Evolutionary conservation across 306 rosid genomes (phyloP), one percentile per base, ranked within the genome.

Genomic region (Castanea mollissima): DNA sequence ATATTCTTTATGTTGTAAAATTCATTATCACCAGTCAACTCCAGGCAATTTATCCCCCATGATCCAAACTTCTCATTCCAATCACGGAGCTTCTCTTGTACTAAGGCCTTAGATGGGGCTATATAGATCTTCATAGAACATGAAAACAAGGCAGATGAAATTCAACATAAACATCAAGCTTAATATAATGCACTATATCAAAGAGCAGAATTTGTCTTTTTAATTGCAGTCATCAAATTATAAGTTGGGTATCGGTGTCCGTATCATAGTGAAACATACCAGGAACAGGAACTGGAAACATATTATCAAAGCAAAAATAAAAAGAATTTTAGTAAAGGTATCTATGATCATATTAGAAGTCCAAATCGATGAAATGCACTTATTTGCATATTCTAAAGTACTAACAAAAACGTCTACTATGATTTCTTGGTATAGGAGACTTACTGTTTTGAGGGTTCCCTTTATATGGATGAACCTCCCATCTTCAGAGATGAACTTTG

Each of bases 51-150:
- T 84, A 92, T 80, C 52, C 97, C 97, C 91, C 83, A 89, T 41
- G 90, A 79, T 31, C 90, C 94, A 55, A 90, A 91, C 84, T 91
- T 94, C 83, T 90, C 92, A 83, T 82, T 91, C 99, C 99, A 94
- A 71, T 89, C 95, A 68, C 97, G 97, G 79, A 94, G 86, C 78
- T 94, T 94, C 90, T 94, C 99, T 78, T 94, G 99, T 69, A 94
- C 95, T 84, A 94, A 88, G 74, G 99, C 99, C 91, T 94, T 94
- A 27, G 99, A 91, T 74, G 99, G 99, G 76, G 97, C 97, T 72
- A 91, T 77, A 71, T 94, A 94, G 83, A 94, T 85, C 99, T 94
- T 77, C 81, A 81, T 76, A 78, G 74, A 78, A 86, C 70, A 79
- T 32, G n/a, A 76, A 75, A 83, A 79, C 77, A 91, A 81, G 78